phyloP scores from a whole-genome alignment of 257 asterid genomes.

The Nicotiana benthamiana region DNA sequence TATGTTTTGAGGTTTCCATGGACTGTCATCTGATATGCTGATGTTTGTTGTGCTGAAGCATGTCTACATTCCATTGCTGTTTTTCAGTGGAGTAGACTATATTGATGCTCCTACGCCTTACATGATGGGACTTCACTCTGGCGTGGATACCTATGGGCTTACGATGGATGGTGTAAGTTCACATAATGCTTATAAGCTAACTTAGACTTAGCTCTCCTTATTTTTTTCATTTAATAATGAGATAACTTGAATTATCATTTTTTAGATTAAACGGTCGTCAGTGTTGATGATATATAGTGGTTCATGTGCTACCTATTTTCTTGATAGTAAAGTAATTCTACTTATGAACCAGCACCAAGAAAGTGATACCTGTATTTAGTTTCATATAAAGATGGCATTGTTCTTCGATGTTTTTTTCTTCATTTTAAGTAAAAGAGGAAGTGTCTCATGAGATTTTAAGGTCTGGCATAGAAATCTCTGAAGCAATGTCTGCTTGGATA shows the following conservation, averaged over 20 bases:
- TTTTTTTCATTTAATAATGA: background rate
- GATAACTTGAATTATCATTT: background rate
- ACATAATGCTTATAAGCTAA: constrained; percentile 1
- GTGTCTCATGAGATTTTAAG: background rate
- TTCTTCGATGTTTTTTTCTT: background rate
- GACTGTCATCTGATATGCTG: constrained; percentile 41
- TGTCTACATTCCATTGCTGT: constrained; percentile 98
- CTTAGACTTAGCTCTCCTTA: background rate
- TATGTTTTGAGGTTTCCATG: constrained; percentile 17
- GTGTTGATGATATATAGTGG: background rate
- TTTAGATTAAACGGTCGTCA: background rate
- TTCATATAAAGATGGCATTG: background rate
- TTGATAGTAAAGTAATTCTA: background rate
- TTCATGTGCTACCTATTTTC: background rate
- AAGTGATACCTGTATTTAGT: background rate
- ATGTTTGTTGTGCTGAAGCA: constrained; percentile 85
- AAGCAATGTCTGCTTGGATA: background rate
- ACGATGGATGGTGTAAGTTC: constrained; percentile 96
- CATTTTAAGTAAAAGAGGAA: background rate
- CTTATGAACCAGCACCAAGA: background rate
- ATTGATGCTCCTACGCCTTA: constrained; percentile 99
- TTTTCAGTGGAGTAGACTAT: constrained; percentile 99
- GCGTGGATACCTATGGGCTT: constrained; percentile 85
- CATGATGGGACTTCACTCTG: constrained; percentile 99
- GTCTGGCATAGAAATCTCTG: background rate